Percentiles rank a stretch among this genome's conserved stretches.
These are phyloP conservation scores for Chaetomium fimeti DNA, from an alignment of 495 filamentous ascomycete genomes.

Conservation along the genomic window DNA sequence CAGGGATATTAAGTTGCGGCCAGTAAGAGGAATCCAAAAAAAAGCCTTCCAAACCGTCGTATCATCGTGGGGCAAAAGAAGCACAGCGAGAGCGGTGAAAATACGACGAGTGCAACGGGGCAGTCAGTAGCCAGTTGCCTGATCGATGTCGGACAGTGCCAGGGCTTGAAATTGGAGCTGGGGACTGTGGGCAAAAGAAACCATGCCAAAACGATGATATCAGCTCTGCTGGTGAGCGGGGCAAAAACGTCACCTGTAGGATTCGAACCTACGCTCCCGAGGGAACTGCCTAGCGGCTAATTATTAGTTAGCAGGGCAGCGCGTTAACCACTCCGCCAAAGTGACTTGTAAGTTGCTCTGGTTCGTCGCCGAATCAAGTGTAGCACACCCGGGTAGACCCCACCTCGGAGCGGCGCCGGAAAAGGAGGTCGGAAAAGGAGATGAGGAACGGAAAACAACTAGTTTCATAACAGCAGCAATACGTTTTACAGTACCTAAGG, in stretches of 20 bases:
- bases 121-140: no score
- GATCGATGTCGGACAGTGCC: no score
- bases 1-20: no score
- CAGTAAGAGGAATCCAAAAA: no score
- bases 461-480: background rate
- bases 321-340: slow-evolving; percentile 38
- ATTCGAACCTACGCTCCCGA: slow-evolving; percentile 39
- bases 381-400: background rate
- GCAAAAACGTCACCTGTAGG: slow-evolving; percentile 32
- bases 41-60: no score
- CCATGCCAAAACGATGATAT: background rate
- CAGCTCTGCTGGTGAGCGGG: background rate
- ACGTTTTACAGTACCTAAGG: background rate
- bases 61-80: no score
- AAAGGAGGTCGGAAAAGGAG: background rate
- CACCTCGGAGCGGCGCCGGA: background rate
- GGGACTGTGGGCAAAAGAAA: background rate
- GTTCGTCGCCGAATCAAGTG: background rate
- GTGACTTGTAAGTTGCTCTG: slow-evolving; percentile 16
- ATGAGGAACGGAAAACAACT: background rate
- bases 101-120: no score
- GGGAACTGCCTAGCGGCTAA: slow-evolving; percentile 31
- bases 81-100: no score
- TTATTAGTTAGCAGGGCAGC: slow-evolving; percentile 32
- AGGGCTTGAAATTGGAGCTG: no score